Evolutionary conservation across 2,329 filamentous ascomycete species (phyloP).

Genomic region (Chaetomium sp.): DNA sequence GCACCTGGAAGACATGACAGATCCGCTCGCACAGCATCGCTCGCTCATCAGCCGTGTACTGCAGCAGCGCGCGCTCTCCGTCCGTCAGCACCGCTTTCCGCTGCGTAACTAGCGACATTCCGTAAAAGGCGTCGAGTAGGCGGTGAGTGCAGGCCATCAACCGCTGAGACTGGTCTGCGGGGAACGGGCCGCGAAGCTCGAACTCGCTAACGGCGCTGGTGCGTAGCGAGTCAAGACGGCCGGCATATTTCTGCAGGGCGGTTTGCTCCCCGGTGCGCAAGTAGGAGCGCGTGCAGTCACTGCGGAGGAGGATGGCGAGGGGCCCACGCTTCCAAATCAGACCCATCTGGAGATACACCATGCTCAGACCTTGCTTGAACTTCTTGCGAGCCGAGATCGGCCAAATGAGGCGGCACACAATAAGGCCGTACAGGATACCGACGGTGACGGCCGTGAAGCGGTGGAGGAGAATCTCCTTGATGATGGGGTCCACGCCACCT

Average conservation of each 20-base stretch:
- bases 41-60: slow-evolving; percentile 73
- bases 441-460: slow-evolving; percentile 79
- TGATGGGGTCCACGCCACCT: slow-evolving; percentile 74
- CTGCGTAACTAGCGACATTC: slow-evolving; percentile 87
- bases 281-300: slow-evolving; percentile 56
- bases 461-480: slow-evolving; percentile 81
- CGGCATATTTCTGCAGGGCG: slow-evolving; percentile 73
- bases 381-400: slow-evolving; percentile 85
- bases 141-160: slow-evolving; percentile 75
- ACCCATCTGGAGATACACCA: slow-evolving; percentile 92
- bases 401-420: slow-evolving; percentile 86
- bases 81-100: slow-evolving; percentile 69
- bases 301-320: slow-evolving; percentile 63
- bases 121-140: slow-evolving; percentile 89
- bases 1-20: slow-evolving; percentile 78
- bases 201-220: slow-evolving; percentile 75
- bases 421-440: slow-evolving; percentile 86
- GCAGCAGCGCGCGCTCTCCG: slow-evolving; percentile 74
- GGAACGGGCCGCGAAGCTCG: slow-evolving; percentile 81
- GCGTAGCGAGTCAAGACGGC: slow-evolving; percentile 67
- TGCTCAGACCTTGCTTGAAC: slow-evolving; percentile 79
- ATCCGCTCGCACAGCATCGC: slow-evolving; percentile 78
- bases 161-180: slow-evolving; percentile 61
- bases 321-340: slow-evolving; percentile 95
- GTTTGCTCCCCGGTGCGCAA: slow-evolving; percentile 85